Evolutionary conservation across 768 basidiomycete species (phyloP).

Genomic region (Thelephora aurantiotincta): DNA sequence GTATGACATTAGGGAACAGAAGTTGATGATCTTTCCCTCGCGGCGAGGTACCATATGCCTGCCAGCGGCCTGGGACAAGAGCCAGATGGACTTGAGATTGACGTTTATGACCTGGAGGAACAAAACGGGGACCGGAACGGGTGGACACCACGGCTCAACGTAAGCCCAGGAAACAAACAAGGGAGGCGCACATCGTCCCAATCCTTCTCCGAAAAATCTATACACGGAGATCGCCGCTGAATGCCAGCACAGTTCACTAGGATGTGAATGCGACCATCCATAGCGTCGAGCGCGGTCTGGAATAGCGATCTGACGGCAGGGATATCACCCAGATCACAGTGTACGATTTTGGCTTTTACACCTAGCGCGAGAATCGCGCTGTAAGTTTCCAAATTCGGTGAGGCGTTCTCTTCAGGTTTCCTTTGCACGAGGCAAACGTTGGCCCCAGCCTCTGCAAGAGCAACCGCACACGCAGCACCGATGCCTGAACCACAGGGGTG

Average conservation of each 20-base stretch:
- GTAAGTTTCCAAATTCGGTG: constrained; percentile 21
- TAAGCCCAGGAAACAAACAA: neutral
- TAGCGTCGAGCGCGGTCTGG: constrained; percentile 28
- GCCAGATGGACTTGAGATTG: constrained; percentile 81
- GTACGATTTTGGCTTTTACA: constrained; percentile 25
- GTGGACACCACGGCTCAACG: neutral
- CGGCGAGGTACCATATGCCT: constrained; percentile 72
- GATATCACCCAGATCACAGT: constrained; percentile 43
- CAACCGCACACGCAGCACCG: constrained; percentile 38
- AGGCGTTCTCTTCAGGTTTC: constrained; percentile 18
- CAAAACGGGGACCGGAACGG: neutral
- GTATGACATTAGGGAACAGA: constrained; percentile 37
- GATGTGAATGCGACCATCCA: constrained; percentile 43
- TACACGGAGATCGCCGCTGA: constrained; percentile 43
- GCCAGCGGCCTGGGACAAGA: constrained; percentile 78
- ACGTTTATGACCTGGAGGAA: constrained; percentile 56
- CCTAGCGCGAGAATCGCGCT: constrained; percentile 23
- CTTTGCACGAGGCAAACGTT: constrained; percentile 34
- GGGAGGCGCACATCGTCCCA: constrained; percentile 51
- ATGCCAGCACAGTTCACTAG: constrained; percentile 62
- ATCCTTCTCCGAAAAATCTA: constrained; percentile 49
- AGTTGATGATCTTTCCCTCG: constrained; percentile 62
- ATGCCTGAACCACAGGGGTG: constrained; percentile 30
- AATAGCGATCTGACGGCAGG: constrained; percentile 35
- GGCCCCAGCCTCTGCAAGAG: constrained; percentile 41